Base-by-base conservation (phyloP, 1,139 yeast genomes). In the Pichia terricola region DNA sequence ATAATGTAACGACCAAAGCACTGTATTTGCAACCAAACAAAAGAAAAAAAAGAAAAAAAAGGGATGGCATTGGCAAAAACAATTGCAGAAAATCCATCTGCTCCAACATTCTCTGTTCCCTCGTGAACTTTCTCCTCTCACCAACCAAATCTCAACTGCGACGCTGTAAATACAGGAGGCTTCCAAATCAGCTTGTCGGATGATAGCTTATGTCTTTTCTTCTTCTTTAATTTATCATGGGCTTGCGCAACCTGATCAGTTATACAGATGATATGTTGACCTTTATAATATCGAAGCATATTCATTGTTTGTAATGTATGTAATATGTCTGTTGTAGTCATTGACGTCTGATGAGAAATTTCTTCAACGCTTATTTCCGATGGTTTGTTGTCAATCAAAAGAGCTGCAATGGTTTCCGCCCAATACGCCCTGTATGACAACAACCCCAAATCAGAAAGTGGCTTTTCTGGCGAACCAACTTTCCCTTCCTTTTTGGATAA, bases 391-490 rank as follows among this genome's bases (percentile, higher is more conserved):
- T 88, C 95, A 40, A 84, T 81, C 34, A 91, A 65, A 35, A 87
- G 61, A 45, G 79, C 81, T 11, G 88, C 81, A 47, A 91, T 70
- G 0, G 94, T 80, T 56, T 91, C 97, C 0, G 97, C 81, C 99
- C 99, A 91, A 60, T 75, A 94, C 0, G 97, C 96, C 61, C 98
- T 79, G 60, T 94, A 91, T 4, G 95, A 85, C 40, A 91, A 71
- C 34, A 91, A 69, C 33, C 99, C 99, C 58, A 91, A 72, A 71
- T 91, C 97, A 0, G 96, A 87, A 32, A 91, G 69, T 2, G 99
- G 99, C 57, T 94, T 94, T 64, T 91, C 99, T 0, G 98, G 99
- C 0, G 96, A 87, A 0, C 99, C 99, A 3, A 81, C 77, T 61
- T 89, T 91, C 46, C 81, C 81, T 59, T 94, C 98, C 46, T 79